A percentile compares a stretch with the other conserved stretches of the same genome.
phyloP scores from a whole-genome alignment of 495 filamentous ascomycete genomes.

The Hamigera avellanea region DNA sequence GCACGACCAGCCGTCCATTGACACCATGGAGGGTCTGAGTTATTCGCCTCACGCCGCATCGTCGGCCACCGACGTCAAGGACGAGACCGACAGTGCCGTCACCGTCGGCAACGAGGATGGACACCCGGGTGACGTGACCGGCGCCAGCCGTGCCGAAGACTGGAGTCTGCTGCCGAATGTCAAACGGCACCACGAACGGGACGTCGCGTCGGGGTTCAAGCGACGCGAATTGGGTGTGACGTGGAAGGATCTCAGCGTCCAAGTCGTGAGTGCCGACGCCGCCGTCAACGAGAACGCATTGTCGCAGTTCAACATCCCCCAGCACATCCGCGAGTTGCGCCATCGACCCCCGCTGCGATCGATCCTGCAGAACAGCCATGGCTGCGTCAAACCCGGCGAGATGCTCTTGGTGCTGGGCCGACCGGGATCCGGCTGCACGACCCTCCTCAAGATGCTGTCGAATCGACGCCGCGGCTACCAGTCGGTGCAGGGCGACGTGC shows the following conservation, averaged over 20 bases:
- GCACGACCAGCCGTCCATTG: too few relatives aligned
- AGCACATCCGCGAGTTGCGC: slow-evolving; percentile 24
- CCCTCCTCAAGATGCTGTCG: slow-evolving; percentile 54
- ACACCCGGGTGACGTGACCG: slow-evolving; percentile 2
- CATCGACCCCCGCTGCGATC: slow-evolving; percentile 23
- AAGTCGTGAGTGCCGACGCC: slow-evolving; percentile 31
- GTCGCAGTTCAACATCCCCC: slow-evolving; percentile 46
- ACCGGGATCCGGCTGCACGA: slow-evolving; percentile 49
- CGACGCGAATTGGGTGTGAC: slow-evolving; percentile 42
- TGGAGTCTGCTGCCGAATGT: slow-evolving; percentile 38
- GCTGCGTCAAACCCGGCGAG: slow-evolving; percentile 9
- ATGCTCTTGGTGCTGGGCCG: slow-evolving; percentile 45
- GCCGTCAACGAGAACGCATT: slow-evolving; percentile 37
- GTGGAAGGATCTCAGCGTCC: slow-evolving; percentile 37
- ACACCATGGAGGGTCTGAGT: too few relatives aligned
- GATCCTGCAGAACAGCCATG: slow-evolving; percentile 29
- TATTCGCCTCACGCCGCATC: too few relatives aligned
- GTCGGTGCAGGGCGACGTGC: slow-evolving; percentile 38
- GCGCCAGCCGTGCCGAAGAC: slow-evolving; percentile 18
- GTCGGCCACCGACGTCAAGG: slow-evolving; percentile 8
- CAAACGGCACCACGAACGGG: slow-evolving; percentile 29
- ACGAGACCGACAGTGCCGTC: slow-evolving; percentile 21
- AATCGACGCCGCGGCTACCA: slow-evolving; percentile 51
- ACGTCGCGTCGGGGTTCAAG: slow-evolving; percentile 34
- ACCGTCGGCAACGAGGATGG: slow-evolving; percentile 17